Percentiles rank a stretch among this genome's conserved stretches.
phyloP scores from a whole-genome alignment of 2,329 filamentous ascomycete genomes.

The Phaeomoniella chlamydospora region DNA sequence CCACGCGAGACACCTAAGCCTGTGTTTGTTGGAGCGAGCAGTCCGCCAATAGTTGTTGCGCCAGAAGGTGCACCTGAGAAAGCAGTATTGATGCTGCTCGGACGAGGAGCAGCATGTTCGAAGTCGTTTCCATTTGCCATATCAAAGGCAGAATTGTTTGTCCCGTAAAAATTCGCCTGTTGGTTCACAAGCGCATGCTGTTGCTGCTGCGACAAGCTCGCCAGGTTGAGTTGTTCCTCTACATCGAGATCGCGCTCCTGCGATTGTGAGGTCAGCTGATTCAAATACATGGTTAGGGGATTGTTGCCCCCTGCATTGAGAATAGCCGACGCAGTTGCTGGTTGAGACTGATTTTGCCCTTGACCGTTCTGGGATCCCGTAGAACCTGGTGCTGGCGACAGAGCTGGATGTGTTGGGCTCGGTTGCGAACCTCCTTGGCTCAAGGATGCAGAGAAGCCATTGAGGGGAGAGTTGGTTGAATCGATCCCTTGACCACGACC shows the following conservation, averaged over 20 bases:
- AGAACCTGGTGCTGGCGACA: conserved; percentile 39
- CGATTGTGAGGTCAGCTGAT: conserved; percentile 50
- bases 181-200: conserved; percentile 51
- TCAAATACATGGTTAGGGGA: conserved; percentile 84
- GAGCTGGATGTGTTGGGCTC: conserved; percentile 42
- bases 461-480: conserved; percentile 41
- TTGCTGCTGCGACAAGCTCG: conserved; percentile 45
- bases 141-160: conserved; percentile 52
- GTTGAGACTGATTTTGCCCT: conserved; percentile 39
- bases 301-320: conserved; percentile 72
- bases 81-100: conserved; percentile 15
- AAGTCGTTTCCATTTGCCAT: conserved; percentile 42
- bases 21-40: conserved; percentile 56
- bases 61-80: conserved; percentile 33
- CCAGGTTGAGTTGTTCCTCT: conserved; percentile 24
- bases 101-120: conserved; percentile 22
- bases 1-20: conserved; percentile 37
- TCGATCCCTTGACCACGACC: conserved; percentile 50
- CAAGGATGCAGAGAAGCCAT: conserved; percentile 40
- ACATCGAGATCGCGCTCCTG: conserved; percentile 50
- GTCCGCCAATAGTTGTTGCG: conserved; percentile 58
- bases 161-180: conserved; percentile 68
- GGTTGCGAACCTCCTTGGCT: conserved; percentile 41
- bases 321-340: conserved; percentile 55
- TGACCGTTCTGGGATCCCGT: conserved; percentile 39